Evolutionary conservation across 306 rosid species (phyloP), one percentile per base, ranked within the genome.

Genomic region (Castanopsis chinensis): DNA sequence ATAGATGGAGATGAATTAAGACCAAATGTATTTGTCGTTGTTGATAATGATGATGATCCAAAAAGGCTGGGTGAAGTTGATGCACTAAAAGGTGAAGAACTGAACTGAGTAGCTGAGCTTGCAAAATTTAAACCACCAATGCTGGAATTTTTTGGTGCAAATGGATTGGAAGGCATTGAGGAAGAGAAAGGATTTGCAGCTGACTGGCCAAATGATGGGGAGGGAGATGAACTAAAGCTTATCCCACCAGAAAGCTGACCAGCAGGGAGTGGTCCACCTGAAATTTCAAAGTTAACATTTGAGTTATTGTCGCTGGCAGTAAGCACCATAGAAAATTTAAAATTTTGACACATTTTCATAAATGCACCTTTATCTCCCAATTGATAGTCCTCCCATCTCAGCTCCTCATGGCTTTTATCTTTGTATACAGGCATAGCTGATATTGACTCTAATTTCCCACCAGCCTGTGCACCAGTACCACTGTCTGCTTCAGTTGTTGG

Each of bases 321-420:
- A 49, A 75, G 32, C 51, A 13, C 30, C 17, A 56, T 69, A 35
- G 55, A 68, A 61, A 75, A 35, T 27, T 65, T 32, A 18, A 15
- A n/a, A 49, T 23, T 54, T 65, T 56, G 55, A 68, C 10, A 74
- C 28, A 5, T 30, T 73, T 55, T 23, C 32, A 5, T 41, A 30
- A 58, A 32, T 3, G 3, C 3, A 93, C 99, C 98, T 89, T 96
- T 96, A 74, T 93, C 99, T 76, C 98, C 97, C 84, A 77, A 27
- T 80, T 96, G 99, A 89, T 96, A 96, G 86, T 96, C 99, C 81
- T 96, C 99, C 98, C 98, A 96, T 88, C 98, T 88, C 70, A 93
- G 90, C 87, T 96, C 99, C 78, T 95, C 99, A 0, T 95, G 99
- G 84, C 98, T 90, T 87, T 93, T 95, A 51, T 95, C 98, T 83